Evolutionary conservation across 2,329 filamentous ascomycete genomes (phyloP), one percentile per base, ranked within the genome.

Genomic region (Microsporum canis): DNA sequence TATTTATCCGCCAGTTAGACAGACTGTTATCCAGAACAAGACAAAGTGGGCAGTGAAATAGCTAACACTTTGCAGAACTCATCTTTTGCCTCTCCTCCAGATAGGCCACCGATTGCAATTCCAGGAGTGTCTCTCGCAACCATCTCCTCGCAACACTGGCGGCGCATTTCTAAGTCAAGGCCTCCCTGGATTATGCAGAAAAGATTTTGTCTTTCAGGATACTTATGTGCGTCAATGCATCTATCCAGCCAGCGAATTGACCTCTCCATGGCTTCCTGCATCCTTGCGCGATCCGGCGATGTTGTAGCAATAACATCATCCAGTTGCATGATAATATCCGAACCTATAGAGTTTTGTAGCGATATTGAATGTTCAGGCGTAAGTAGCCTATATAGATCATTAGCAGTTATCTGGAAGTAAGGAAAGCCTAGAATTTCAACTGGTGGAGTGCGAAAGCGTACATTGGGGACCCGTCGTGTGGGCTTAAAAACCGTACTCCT

Each of bases 151-250:
- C 88, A 92, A 76, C 95, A 99, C 72, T 92, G 82, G 64, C 81
- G 82, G 27, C 94, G 84, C 80, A 99, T 84, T 0, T 91, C 88
- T 3, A 96, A 77, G 73, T 99, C 91, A 6, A 99, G 78, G 0
- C 94, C 94, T 63, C 94, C 94, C 75, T 99, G 94, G 66, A 99
- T 96, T 70, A 99, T 99, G 75, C 95, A 99, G 75, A 99, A 99
- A 4, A 99, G 81, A 69, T 96, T 99, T 73, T 99, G 94, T 1
- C 80, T 80, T 34, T 87, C 82, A 0, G 91, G 89, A 61, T 91
- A 88, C 70, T 86, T 84, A 78, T 99, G 95, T 3, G 91, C 91
- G 8, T 85, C 85, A 45, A 97, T 92, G 74, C 94, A 99, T 60
- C 94, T 85, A 75, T 99, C 95, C 4, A 99, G 82, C 95, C 95